phyloP scores from a whole-genome alignment of 345 rosid genomes.

The Hibiscus mutabilis region DNA sequence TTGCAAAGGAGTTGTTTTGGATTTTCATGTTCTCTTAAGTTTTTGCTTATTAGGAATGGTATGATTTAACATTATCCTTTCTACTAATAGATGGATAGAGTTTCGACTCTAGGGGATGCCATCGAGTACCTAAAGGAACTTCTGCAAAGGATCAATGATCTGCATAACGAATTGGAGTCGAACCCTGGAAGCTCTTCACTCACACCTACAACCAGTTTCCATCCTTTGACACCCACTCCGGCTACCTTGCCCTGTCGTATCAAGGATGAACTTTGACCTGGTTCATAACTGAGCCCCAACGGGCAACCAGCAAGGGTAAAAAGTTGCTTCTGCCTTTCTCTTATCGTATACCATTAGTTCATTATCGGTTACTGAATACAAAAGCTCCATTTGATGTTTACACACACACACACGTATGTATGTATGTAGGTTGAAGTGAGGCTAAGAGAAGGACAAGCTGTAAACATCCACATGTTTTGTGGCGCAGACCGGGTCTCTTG shows the following conservation, averaged over 20 bases:
- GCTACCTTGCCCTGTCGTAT: slow-evolving; percentile 60
- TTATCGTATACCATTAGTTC: neutral
- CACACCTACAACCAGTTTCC: slow-evolving; percentile 49
- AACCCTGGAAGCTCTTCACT: slow-evolving; percentile 43
- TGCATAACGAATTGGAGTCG: slow-evolving; percentile 80
- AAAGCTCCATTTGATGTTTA: neutral
- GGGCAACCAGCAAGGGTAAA: slow-evolving; percentile 74
- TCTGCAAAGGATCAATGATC: slow-evolving; percentile 85
- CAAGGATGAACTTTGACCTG: slow-evolving; percentile 72
- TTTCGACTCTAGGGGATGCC: slow-evolving; percentile 93
- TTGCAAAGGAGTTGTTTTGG: neutral
- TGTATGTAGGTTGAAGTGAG: slow-evolving; percentile 54
- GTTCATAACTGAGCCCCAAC: slow-evolving; percentile 69
- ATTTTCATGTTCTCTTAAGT: too few relatives aligned
- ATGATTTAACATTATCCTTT: neutral
- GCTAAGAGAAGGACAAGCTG: slow-evolving; percentile 73
- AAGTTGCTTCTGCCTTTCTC: neutral
- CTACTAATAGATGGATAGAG: slow-evolving; percentile 79
- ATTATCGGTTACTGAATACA: neutral
- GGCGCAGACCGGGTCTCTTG: slow-evolving; percentile 60
- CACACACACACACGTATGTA: neutral
- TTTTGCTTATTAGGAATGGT: neutral
- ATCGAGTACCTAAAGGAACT: slow-evolving; percentile 92
- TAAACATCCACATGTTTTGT: slow-evolving; percentile 79
- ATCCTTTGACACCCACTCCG: slow-evolving; percentile 79